Evolutionary conservation across 2,329 filamentous ascomycete genomes (phyloP), one percentile per base, ranked within the genome.

Genomic region (Colletotrichum lupini): DNA sequence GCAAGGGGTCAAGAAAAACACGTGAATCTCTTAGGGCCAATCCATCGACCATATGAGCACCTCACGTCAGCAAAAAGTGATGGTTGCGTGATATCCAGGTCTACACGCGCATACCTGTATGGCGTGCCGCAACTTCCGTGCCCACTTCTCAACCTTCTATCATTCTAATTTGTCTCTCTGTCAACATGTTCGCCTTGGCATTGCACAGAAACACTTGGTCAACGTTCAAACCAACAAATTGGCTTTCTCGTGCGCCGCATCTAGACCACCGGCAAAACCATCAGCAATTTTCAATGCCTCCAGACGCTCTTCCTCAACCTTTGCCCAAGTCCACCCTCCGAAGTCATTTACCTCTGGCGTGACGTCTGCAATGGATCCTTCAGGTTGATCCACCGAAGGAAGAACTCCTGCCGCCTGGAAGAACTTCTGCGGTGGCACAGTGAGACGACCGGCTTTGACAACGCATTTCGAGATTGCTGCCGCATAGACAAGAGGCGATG

Each of bases 391-490:
- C 4, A 59, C 30, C 3, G 66, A 14, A 9, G 16, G n/a, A 22
- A 73, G 60, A 2, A 73, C 70, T 11, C 70, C 70, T 1, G 70
- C 70, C 8, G 70, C 66, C 26, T 24, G 28, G 56, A 73, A 58
- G 14, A 73, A 73, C 35, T 73, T 73, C 28, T 64, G 66, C 3
- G 96, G 95, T 74, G 95, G 91, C 7, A 98, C 90, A 0, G 96
- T 98, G 78, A 97, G 87, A 30, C 96, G 87, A 1, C 93, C 93
- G 68, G 94, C 87, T 85, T 96, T 96, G 80, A 94, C 91, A 28
- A 96, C 94, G 80, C 95, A 96, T 84, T 95, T 95, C 83, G 89
- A 92, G 57, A 96, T 82, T 0, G 91, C 92, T 0, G 92, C 92
- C 1, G 94, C 94, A 76, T 92, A 88, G 1, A 59, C 32, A 7